Percentiles rank a stretch among this genome's conserved stretches.
Evolutionary conservation across 2,329 filamentous ascomycete species (phyloP).

Genomic region (Ascomycota sp.): DNA sequence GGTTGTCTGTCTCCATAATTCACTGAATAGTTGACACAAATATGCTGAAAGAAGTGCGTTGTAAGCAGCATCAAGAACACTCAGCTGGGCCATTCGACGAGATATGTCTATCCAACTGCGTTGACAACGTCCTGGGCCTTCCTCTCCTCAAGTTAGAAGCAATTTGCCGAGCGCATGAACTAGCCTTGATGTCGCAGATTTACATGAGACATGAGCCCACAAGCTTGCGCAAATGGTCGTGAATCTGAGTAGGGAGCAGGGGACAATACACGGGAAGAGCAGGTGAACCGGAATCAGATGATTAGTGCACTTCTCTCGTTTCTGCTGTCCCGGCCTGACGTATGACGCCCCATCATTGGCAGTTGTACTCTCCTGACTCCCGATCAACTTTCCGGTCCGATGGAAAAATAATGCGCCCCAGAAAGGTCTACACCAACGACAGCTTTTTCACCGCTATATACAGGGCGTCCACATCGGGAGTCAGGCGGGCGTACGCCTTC

Average conservation of each 20-base stretch:
- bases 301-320: too few species aligned
- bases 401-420: neutral
- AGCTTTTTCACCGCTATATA: constrained; percentile 99
- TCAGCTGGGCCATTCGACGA: constrained; percentile 62
- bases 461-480: constrained; percentile 89
- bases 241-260: too few species aligned
- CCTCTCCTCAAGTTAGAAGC: constrained; percentile 65
- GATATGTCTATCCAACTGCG: constrained; percentile 74
- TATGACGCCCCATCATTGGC: neutral
- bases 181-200: neutral
- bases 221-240: neutral
- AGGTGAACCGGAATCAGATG: too few species aligned
- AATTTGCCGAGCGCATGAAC: constrained; percentile 42
- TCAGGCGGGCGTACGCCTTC: constrained; percentile 96
- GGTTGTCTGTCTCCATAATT: constrained; percentile 18
- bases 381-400: constrained; percentile 13
- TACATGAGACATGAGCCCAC: constrained; percentile 1
- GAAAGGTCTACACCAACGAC: constrained; percentile 61
- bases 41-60: constrained; percentile 92
- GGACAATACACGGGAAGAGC: too few species aligned
- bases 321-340: too few species aligned
- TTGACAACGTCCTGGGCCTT: constrained; percentile 81
- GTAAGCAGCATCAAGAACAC: constrained; percentile 50
- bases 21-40: constrained; percentile 41
- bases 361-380: constrained; percentile 4